Evolutionary conservation across 176 grass and related monocot genomes (phyloP), one percentile per base, ranked within the genome.

Genomic region (Carex kokanica): DNA sequence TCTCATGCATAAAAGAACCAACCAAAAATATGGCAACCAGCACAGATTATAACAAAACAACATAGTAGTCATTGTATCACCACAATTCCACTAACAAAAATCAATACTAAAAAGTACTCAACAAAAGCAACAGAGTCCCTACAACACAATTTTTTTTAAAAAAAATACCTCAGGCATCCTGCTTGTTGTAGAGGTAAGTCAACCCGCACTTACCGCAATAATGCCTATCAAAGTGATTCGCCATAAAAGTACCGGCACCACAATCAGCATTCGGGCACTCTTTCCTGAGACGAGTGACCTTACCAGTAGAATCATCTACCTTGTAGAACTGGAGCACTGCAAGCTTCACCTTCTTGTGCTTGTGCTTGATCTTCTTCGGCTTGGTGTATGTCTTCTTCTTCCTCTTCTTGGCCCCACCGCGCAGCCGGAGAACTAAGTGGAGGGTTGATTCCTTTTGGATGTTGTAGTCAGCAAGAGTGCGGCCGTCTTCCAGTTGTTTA

Each of bases 341-440:
- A 1, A 84, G 83, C 68, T 84, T 84, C 3, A 84, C 68, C 83
- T 84, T 84, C 68, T 84, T 84, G 8, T 84, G 27, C 54, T 77
- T 84, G 83, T 84, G 83, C 83, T 84, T 84, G 83, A 84, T 84
- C 63, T 84, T 84, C 54, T 84, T 84, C 23, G 83, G 83, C 68
- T 84, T 84, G 68, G 83, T 84, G 68, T 84, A 84, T 0, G 66
- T 74, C 83, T 84, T 84, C 83, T 77, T 84, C 83, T 84, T 84
- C 68, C 68, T 71, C 51, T 84, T 84, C 68, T 84, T 84, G 64
- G 83, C 68, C 10, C 83, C 68, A 2, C 68, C 83, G 1, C 32
- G 45, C 68, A 84, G 29, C 0, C 83, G 83, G 1, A 84, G 29
- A n/a, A 84, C 83, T 9, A 84, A 69, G 20, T 84, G 83, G 13